phyloP scores from a whole-genome alignment of 208 protist species.

The Trypanosoma vivax region DNA sequence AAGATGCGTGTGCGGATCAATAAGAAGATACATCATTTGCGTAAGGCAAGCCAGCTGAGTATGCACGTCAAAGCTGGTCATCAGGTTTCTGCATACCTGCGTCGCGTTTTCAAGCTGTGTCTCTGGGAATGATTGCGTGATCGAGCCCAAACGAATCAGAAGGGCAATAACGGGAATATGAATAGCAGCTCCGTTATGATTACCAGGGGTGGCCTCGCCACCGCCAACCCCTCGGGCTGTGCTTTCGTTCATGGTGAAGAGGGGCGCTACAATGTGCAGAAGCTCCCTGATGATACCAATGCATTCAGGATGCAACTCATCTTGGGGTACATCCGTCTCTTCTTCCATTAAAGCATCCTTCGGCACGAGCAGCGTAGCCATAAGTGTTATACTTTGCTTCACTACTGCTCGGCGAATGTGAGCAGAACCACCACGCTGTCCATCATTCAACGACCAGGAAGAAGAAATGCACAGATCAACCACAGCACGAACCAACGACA shows the following conservation, averaged over 20 bases:
- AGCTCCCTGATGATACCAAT: constrained; percentile 67
- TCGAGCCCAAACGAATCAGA: constrained; percentile 64
- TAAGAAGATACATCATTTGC: constrained; percentile 74
- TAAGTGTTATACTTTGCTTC: constrained; percentile 67
- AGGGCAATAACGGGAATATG: constrained; percentile 81
- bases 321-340: constrained; percentile 1
- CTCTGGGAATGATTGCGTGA: constrained; percentile 51
- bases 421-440: constrained; percentile 31
- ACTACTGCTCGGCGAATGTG: constrained; percentile 31
- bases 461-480: constrained; percentile 54
- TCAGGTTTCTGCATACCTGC: constrained; percentile 69
- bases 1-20: constrained; percentile 58
- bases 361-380: constrained; percentile 55
- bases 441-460: constrained; percentile 52
- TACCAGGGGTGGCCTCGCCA: background rate
- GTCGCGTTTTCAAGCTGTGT: constrained; percentile 47
- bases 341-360: background rate
- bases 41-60: constrained; percentile 75
- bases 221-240: constrained; percentile 4
- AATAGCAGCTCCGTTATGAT: constrained; percentile 18
- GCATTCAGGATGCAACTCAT: constrained; percentile 18
- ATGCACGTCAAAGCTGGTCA: constrained; percentile 72
- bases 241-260: constrained; percentile 29
- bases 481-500: constrained; percentile 37
- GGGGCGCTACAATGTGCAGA: constrained; percentile 60